Evolutionary conservation across 768 basidiomycete species (phyloP).

Genomic region (Rhizopogon vesiculosus): DNA sequence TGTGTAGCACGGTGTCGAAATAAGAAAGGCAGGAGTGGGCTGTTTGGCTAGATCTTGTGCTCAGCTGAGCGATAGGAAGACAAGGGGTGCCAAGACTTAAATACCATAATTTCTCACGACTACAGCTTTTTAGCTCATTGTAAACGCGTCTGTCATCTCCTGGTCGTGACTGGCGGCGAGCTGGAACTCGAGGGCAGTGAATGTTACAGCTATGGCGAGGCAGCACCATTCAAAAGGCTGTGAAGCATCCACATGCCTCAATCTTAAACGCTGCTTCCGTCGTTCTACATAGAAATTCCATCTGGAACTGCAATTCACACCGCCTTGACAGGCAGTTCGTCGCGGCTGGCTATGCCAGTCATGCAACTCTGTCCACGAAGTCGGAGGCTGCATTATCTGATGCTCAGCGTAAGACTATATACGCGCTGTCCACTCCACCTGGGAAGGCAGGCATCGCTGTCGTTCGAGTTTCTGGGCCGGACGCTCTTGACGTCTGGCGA

Average conservation of each 20-base stretch:
- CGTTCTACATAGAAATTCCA: conserved; percentile 25
- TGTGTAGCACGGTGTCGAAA: not conserved
- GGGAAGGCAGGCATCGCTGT: conserved; percentile 85
- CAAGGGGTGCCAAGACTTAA: too few relatives aligned
- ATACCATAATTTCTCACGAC: too few relatives aligned
- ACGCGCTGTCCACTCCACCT: conserved; percentile 82
- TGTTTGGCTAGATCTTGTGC: not conserved
- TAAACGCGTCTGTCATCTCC: not conserved
- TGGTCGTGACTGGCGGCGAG: not conserved
- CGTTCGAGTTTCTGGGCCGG: conserved; percentile 78
- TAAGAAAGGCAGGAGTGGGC: not conserved
- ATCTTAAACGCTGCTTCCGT: conserved; percentile 7
- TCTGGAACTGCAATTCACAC: conserved; percentile 6
- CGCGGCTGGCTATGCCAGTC: not conserved
- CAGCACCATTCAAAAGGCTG: conserved; percentile 3
- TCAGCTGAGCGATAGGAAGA: not conserved
- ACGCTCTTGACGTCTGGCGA: conserved; percentile 57
- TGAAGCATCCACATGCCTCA: conserved; percentile 4
- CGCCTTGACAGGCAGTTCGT: not conserved
- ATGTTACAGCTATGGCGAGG: conserved; percentile 19
- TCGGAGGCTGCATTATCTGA: conserved; percentile 29
- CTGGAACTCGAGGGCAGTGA: not conserved
- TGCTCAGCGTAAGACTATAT: conserved; percentile 72
- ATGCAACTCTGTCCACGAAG: not conserved
- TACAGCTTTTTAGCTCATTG: not conserved